Evolutionary conservation across 1,284 basidiomycete genomes (phyloP), one percentile per base, ranked within the genome.

Genomic region (Entoloma clypeatum): DNA sequence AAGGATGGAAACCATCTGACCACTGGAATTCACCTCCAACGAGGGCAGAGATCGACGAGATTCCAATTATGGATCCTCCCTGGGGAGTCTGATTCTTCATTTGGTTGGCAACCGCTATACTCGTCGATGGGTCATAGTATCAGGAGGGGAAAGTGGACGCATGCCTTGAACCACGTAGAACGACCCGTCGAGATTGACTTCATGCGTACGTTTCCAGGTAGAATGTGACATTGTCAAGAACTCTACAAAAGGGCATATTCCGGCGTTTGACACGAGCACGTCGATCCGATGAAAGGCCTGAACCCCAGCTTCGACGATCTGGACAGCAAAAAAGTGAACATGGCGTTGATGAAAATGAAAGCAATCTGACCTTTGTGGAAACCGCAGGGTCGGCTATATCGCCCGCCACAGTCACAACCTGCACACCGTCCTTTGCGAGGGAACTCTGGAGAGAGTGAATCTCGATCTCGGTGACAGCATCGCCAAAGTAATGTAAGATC

Each of bases 181-280:
- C 0, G 84, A 78, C 3, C 87, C 86, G 55, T 89, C 85, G 11
- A 88, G 70, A 54, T 90, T 89, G 28, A 88, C 83, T 53, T 78
- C 73, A 25, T 83, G 75, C 7, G 83, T 86, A 31, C 74, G 67
- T 48, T 81, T 75, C 82, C 83, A 88, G 23, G 76, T 74, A 5
- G 74, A 67, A 43, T 77, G 71, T 3, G 84, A 78, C 75, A 89
- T 83, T n/a, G 77, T 77, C 51, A 90, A 66, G 60, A 90, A 88
- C 30, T 85, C 75, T 43, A 82, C 77, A 61, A 90, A 89, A 1
- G 85, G 86, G 55, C 88, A 90, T 46, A 89, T 88, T 7, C 86
- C 86, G 14, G 85, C 86, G 62, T 89, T 89, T 49, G 81, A 84
- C 17, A 72, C 68, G 4, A 72, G 60, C 7, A 69, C 72, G 69